Conservation (phyloP, 441 rosid species). For the Croton laevigatus region DNA sequence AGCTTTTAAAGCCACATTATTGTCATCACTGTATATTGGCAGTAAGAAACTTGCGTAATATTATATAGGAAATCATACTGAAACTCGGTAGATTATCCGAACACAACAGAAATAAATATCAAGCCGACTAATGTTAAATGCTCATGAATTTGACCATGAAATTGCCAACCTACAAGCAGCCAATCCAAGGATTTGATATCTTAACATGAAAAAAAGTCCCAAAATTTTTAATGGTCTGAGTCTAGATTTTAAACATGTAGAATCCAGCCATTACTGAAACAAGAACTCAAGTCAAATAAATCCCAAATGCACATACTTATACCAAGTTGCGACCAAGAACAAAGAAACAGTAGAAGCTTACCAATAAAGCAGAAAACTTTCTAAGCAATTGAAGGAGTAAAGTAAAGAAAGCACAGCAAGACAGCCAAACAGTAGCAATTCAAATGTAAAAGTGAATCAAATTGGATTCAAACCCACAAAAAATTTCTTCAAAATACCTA, state of each 20-base stretch:
- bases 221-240: neutral
- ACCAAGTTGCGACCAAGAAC: slow-evolving; percentile 5
- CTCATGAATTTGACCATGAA: slow-evolving; percentile 1
- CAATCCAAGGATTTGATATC: neutral
- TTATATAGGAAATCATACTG: neutral
- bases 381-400: slow-evolving; percentile 1
- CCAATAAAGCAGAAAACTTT: neutral
- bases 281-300: neutral
- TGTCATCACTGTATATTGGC: neutral
- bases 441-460: neutral
- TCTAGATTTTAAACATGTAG: neutral
- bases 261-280: neutral
- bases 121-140: slow-evolving; percentile 5
- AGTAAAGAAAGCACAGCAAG: neutral
- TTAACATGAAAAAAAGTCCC: too few relatives aligned
- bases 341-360: slow-evolving; percentile 2
- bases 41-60: neutral
- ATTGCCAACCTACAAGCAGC: neutral
- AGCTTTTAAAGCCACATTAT: neutral
- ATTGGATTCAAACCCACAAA: neutral
- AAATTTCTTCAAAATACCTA: slow-evolving; percentile 7
- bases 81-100: slow-evolving; percentile 8
- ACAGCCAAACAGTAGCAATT: neutral
- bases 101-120: slow-evolving; percentile 7
- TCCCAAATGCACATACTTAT: neutral